A percentile compares a stretch with the other conserved stretches of the same genome.
Conservation (phyloP, 2,329 filamentous ascomycete species). For the Aureobasidium sp. region DNA sequence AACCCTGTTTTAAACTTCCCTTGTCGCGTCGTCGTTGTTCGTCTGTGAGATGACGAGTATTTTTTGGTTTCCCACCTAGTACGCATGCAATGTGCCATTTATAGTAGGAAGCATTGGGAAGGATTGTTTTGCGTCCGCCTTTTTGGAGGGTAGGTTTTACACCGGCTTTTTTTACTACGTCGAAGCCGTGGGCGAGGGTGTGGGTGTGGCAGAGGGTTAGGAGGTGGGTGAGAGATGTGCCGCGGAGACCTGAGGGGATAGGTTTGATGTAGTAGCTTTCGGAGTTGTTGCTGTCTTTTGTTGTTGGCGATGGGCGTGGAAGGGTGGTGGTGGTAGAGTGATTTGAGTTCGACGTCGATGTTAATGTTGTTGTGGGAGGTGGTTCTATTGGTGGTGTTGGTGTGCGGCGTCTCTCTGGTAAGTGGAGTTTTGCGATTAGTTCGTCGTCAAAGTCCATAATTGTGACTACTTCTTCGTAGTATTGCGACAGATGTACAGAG, state of each 20-base stretch:
- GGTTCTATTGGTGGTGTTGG: neutral
- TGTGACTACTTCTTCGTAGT: neutral
- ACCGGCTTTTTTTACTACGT: conserved; percentile 17
- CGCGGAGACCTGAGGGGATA: conserved; percentile 7
- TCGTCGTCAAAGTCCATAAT: conserved; percentile 17
- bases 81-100: conserved; percentile 17
- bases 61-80: neutral
- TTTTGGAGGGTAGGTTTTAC: neutral
- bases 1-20: neutral
- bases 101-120: neutral
- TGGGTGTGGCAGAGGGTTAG: conserved; percentile 8
- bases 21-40: neutral
- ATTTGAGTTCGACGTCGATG: neutral
- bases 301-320: neutral
- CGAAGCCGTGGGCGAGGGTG: conserved; percentile 13
- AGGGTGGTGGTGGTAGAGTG: neutral
- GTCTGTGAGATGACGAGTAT: conserved; percentile 7
- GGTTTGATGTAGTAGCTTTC: conserved; percentile 18
- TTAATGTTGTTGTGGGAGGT: neutral
- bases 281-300: conserved; percentile 12
- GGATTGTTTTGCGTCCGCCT: neutral
- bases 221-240: neutral
- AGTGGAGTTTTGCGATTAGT: neutral
- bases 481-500: no score
- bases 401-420: neutral